Percentiles rank a stretch among this genome's conserved stretches.
Conservation (phyloP, 2,329 filamentous ascomycete genomes). For the Xylaria sp. region DNA sequence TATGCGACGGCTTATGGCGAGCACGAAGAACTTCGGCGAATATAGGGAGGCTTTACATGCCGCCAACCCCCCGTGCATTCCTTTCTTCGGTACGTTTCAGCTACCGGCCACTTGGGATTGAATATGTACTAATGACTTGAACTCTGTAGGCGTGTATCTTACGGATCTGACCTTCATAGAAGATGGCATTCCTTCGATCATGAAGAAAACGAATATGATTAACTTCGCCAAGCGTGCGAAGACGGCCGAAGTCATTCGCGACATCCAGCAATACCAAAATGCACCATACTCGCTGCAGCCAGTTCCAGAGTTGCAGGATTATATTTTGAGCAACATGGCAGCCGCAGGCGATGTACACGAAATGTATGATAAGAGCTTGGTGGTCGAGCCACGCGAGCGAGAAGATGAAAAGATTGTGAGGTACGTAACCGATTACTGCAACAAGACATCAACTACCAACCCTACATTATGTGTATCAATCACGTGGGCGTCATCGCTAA, state of each 20-base stretch:
- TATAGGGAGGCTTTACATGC: constrained; percentile 93
- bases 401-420: constrained; percentile 99
- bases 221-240: constrained; percentile 99
- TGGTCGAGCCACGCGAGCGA: constrained; percentile 91
- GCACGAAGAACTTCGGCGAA: constrained; percentile 97
- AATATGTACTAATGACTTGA: constrained; percentile 22
- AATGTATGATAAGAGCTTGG: constrained; percentile 98
- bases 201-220: constrained; percentile 96
- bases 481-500: constrained; percentile 40
- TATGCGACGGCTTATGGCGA: constrained; percentile 95
- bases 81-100: constrained; percentile 83
- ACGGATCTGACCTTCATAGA: constrained; percentile 99
- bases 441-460: constrained; percentile 17
- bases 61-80: constrained; percentile 95
- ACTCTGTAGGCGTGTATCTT: constrained; percentile 81
- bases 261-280: constrained; percentile 99
- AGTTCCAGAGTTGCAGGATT: constrained; percentile 92
- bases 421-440: constrained; percentile 62
- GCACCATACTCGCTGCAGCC: constrained; percentile 93
- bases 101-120: not conserved
- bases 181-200: constrained; percentile 94
- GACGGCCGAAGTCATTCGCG: constrained; percentile 96
- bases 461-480: not conserved
- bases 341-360: constrained; percentile 95
- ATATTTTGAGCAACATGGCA: constrained; percentile 96